phyloP scores from a whole-genome alignment of 352 stramenopile species.

The Globisporangium viniferum region DNA sequence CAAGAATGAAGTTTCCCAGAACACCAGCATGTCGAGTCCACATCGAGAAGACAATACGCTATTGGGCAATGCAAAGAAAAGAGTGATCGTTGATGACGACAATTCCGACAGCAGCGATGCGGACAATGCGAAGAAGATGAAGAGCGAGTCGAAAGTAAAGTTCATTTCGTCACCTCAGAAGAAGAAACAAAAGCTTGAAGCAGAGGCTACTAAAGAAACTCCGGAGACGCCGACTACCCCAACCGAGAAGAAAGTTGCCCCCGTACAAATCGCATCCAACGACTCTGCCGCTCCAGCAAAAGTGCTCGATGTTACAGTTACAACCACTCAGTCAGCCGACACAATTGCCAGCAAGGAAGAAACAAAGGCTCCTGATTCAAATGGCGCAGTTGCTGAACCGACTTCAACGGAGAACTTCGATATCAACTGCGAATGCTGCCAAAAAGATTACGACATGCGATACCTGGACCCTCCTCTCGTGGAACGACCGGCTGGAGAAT shows the following conservation, averaged over 20 bases:
- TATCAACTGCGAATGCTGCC: conserved; percentile 75
- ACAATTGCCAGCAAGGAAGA: conserved; percentile 6
- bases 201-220: background rate
- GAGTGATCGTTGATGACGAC: conserved; percentile 64
- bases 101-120: conserved; percentile 45
- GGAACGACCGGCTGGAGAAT: conserved; percentile 70
- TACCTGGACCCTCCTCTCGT: conserved; percentile 80
- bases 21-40: conserved; percentile 3
- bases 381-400: background rate
- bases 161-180: conserved; percentile 6
- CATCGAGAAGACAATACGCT: conserved; percentile 17
- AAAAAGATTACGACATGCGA: conserved; percentile 80
- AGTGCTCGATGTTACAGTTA: conserved; percentile 8
- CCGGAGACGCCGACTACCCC: too few species aligned
- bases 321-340: conserved; percentile 20
- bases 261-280: background rate
- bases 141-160: conserved; percentile 9
- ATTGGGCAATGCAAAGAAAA: conserved; percentile 40
- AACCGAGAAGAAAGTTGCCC: background rate
- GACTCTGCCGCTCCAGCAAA: background rate
- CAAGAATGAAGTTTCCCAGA: conserved; percentile 14
- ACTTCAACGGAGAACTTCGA: conserved; percentile 50
- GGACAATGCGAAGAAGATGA: conserved; percentile 14
- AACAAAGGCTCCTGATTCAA: background rate
- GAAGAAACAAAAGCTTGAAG: conserved; percentile 17